A percentile compares a stretch with the other conserved stretches of the same genome.
Evolutionary conservation across 176 grass and related monocot species (phyloP).

Genomic region (Bromus sterilis): DNA sequence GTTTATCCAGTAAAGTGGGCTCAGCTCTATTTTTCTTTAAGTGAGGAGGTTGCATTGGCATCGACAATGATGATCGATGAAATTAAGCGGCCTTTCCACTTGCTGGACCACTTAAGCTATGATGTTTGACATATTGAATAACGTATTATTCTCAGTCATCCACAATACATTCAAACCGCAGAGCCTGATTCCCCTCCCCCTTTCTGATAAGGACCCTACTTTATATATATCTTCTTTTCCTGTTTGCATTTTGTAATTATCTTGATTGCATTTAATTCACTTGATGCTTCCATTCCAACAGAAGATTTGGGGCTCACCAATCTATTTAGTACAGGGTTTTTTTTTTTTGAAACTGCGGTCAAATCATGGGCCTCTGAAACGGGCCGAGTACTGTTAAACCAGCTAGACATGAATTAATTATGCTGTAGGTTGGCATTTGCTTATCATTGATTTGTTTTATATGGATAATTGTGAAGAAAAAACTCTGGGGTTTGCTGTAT

Average conservation of each 20-base stretch:
- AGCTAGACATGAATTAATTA: neutral
- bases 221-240: slow-evolving; percentile 11
- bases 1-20: neutral
- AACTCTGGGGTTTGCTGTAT: neutral
- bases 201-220: neutral
- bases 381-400: neutral
- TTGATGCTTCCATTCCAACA: slow-evolving; percentile 25
- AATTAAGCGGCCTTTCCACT: slow-evolving; percentile 12
- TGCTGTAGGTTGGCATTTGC: neutral
- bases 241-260: neutral
- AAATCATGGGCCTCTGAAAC: slow-evolving; percentile 11
- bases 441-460: slow-evolving; percentile 1
- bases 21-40: neutral
- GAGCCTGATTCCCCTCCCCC: neutral
- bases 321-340: neutral
- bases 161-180: neutral
- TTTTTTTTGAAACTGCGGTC: slow-evolving; percentile 7
- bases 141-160: neutral
- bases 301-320: slow-evolving; percentile 2
- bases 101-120: slow-evolving; percentile 15
- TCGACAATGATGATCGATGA: neutral
- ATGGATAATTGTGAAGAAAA: neutral
- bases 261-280: neutral
- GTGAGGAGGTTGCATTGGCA: neutral
- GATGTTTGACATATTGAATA: slow-evolving; percentile 12